Base-by-base conservation (phyloP, 331 rosid genomes). In the Acacia concinna region DNA sequence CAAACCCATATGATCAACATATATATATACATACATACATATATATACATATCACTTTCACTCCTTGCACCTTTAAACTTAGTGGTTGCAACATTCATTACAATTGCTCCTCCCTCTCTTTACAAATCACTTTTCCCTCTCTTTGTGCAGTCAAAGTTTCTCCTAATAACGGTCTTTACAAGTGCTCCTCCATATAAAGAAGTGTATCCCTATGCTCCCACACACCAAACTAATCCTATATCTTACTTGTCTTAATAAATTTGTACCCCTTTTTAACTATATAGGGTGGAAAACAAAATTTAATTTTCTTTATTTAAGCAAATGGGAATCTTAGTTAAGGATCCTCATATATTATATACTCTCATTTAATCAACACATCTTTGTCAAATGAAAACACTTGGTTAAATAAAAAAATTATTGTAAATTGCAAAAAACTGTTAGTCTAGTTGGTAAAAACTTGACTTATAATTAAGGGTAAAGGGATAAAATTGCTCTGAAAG, bases 41-140 rank as follows among this genome's bases (percentile, higher is more conserved):
- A 12, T 41, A 11, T 41, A 12, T 41, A 12, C 15, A 12, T 52
- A 54, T 76, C 79, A 76, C 87, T 90, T 90, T 87, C 81, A 62
- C 89, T 84, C 87, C 70, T 21, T 52, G 46, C 71, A 23, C 56
- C 8, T 35, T 67, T 71, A 59, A 71, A 63, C 10, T 15, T 31
- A 63, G 72, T 80, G 70, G 38, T 78, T 74, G 34, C 15, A 78
- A 84, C 82, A 78, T 82, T 77, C 65, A 25, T 66, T 43, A n/a
- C n/a, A n/a, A n/a, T n/a, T n/a, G n/a, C n/a, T n/a, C n/a, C n/a
- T n/a, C n/a, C n/a, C n/a, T n/a, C n/a, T n/a, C n/a, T n/a, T n/a
- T n/a, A n/a, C n/a, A n/a, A n/a, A n/a, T n/a, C 72, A 11, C 66
- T 18, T 13, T 35, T 2, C 13, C 21, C 41, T 57, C 47, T 57